phyloP scores from a whole-genome alignment of 2,329 filamentous ascomycete genomes.

The Allantophomopsis lycopodina region DNA sequence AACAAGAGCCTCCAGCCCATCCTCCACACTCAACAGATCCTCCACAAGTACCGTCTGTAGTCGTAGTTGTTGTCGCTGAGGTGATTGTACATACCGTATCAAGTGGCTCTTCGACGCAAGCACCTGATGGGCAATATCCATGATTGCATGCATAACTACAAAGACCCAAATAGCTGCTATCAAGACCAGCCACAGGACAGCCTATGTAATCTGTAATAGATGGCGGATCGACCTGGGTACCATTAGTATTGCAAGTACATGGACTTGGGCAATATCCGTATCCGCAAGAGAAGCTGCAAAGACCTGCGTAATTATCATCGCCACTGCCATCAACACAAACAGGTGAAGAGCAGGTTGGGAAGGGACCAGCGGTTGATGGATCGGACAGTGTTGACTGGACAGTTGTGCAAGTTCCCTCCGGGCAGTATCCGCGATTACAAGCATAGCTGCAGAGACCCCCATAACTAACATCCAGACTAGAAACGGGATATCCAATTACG shows the following conservation, averaged over 20 bases:
- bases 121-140: slow-evolving; percentile 27
- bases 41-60: too few species aligned
- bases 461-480: slow-evolving; percentile 22
- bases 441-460: slow-evolving; percentile 30
- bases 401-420: too few species aligned
- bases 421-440: slow-evolving; percentile 31
- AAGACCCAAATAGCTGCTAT: slow-evolving; percentile 25
- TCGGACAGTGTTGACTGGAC: slow-evolving; percentile 5
- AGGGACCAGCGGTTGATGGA: slow-evolving; percentile 1
- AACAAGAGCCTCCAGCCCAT: too few species aligned
- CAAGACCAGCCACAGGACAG: slow-evolving; percentile 18
- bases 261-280: slow-evolving; percentile 10
- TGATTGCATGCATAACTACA: slow-evolving; percentile 31
- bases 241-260: slow-evolving; percentile 11
- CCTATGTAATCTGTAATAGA: slow-evolving; percentile 16
- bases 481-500: slow-evolving; percentile 19
- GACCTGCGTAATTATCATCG: slow-evolving; percentile 20
- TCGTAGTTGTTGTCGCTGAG: too few species aligned
- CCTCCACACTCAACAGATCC: too few species aligned
- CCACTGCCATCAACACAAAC: slow-evolving; percentile 12
- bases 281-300: slow-evolving; percentile 19
- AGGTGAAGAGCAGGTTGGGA: too few species aligned
- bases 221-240: slow-evolving; percentile 6
- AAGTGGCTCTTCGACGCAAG: too few species aligned
- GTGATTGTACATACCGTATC: too few species aligned